These are phyloP conservation scores for Erigeron canadensis DNA, from an alignment of 129 eudicot genomes.

Conservation along the genomic window DNA sequence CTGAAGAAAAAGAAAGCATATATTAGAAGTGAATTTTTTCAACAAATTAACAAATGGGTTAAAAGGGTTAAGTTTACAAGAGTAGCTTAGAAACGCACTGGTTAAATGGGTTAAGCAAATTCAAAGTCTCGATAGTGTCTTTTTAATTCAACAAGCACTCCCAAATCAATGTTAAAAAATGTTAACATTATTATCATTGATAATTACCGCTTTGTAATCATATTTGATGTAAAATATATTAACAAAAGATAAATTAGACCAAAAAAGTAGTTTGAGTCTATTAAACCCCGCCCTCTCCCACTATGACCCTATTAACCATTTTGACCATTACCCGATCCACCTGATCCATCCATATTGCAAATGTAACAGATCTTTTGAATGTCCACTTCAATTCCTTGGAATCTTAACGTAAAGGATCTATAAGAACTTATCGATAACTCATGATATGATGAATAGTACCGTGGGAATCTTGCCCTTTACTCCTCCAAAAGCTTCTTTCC, in stretches of 20 bases:
- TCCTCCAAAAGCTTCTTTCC: constrained; percentile 99
- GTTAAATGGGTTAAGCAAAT: neutral
- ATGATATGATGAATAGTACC: constrained; percentile 82
- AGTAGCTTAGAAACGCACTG: neutral
- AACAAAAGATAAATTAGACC: neutral
- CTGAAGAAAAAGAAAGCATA: neutral
- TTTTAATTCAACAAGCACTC: neutral
- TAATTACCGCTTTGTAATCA: neutral
- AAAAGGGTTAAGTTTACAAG: neutral
- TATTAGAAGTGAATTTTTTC: neutral
- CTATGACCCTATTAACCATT: neutral
- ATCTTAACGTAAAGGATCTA: neutral
- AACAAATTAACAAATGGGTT: neutral
- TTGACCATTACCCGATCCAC: neutral
- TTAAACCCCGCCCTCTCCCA: neutral
- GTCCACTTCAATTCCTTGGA: neutral
- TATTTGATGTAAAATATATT: neutral
- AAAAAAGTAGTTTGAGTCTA: neutral
- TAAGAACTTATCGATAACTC: constrained; percentile 65
- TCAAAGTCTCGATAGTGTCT: neutral
- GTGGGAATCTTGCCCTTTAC: constrained; percentile 88
- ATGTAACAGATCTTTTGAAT: neutral
- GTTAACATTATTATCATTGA: neutral
- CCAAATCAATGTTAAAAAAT: neutral
- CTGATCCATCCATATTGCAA: neutral